These are phyloP conservation scores for Lepiota venenata DNA, from an alignment of 768 basidiomycete genomes.

Conservation along the genomic window DNA sequence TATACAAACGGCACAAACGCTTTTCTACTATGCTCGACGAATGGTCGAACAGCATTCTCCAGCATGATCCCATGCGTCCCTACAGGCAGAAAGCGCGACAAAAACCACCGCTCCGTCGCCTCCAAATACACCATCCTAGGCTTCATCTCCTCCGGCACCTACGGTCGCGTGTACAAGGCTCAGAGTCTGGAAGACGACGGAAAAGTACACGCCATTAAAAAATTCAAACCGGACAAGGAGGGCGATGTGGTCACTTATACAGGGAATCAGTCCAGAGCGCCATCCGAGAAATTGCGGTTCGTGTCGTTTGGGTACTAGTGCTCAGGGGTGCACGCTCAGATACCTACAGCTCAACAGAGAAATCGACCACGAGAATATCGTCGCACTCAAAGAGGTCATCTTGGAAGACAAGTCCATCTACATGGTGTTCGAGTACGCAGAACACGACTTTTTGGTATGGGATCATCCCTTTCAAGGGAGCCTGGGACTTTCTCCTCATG, in stretches of 20 bases:
- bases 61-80: conserved; percentile 81
- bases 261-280: conserved; percentile 97
- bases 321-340: not conserved
- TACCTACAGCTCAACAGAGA: conserved; percentile 75
- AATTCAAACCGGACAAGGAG: conserved; percentile 99
- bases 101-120: conserved; percentile 58
- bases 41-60: conserved; percentile 36
- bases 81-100: conserved; percentile 82
- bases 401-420: conserved; percentile 98
- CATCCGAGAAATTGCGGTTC: conserved; percentile 95
- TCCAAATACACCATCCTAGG: conserved; percentile 91
- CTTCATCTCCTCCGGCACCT: conserved; percentile 97
- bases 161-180: conserved; percentile 98
- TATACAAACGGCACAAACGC: too few species aligned
- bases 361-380: conserved; percentile 87
- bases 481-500: not conserved
- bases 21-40: conserved; percentile 32
- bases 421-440: conserved; percentile 99
- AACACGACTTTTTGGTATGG: conserved; percentile 94
- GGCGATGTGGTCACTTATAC: conserved; percentile 95
- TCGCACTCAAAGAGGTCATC: conserved; percentile 90
- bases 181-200: conserved; percentile 68
- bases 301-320: conserved; percentile 24
- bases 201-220: conserved; percentile 92
- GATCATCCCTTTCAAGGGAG: not conserved